Conservation (phyloP, 176 grass and related monocot species). For the Metroxylon sagu region DNA sequence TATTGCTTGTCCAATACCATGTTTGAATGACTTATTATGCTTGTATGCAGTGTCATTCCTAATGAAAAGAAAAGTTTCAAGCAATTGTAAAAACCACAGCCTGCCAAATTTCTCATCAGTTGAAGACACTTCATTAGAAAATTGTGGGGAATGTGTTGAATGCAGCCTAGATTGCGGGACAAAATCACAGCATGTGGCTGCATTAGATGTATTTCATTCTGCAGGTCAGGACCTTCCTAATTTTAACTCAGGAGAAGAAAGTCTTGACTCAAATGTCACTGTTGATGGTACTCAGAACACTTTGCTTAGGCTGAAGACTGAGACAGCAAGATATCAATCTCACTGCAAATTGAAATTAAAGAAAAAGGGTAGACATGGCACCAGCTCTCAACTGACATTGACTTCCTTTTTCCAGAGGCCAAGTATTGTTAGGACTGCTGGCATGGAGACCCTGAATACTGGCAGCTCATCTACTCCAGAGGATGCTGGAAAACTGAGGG, state of each 20-base stretch:
- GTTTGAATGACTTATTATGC: constrained; percentile 4
- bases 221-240: constrained; percentile 22
- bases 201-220: constrained; percentile 23
- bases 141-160: constrained; percentile 21
- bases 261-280: constrained; percentile 22
- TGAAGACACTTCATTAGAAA: constrained; percentile 18
- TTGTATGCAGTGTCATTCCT: constrained; percentile 65
- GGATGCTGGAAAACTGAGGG: constrained; percentile 4
- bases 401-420: constrained; percentile 73
- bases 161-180: constrained; percentile 23
- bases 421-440: constrained; percentile 20
- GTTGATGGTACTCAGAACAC: constrained; percentile 2
- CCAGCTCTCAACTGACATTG: constrained; percentile 77
- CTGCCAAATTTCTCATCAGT: constrained; percentile 17
- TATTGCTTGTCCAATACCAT: constrained; percentile 1
- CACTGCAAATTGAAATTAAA: constrained; percentile 25
- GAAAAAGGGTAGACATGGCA: constrained; percentile 45
- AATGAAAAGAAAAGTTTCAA: constrained; percentile 31
- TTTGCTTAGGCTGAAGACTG: background rate
- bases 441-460: constrained; percentile 13
- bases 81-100: constrained; percentile 14
- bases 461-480: constrained; percentile 21
- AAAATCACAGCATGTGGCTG: constrained; percentile 19
- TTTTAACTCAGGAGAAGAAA: constrained; percentile 17
- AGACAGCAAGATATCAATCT: constrained; percentile 27